Evolutionary conservation across 768 basidiomycete genomes (phyloP).

Genomic region (Pulveroboletus sp.): DNA sequence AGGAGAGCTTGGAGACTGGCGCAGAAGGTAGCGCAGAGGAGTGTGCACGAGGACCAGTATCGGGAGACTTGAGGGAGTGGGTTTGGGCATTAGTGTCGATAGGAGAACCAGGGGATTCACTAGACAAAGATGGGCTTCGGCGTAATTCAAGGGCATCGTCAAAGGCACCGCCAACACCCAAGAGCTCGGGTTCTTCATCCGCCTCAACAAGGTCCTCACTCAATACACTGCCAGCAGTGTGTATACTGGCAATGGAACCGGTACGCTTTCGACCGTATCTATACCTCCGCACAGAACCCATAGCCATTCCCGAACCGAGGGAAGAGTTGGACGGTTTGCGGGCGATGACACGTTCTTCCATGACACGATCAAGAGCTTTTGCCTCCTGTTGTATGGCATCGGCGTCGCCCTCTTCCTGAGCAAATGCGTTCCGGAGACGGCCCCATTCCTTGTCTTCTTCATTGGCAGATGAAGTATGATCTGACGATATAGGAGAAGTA

Average conservation of each 20-base stretch:
- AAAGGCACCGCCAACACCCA: conserved; percentile 67
- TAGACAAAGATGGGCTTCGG: conserved; percentile 33
- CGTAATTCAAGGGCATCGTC: conserved; percentile 34
- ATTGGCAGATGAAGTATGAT: conserved; percentile 46
- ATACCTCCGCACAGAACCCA: conserved; percentile 61
- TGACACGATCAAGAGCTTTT: conserved; percentile 77
- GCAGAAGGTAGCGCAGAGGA: conserved; percentile 44
- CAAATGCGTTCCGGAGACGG: conserved; percentile 54
- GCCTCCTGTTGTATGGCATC: conserved; percentile 68
- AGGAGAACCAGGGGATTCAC: conserved; percentile 33
- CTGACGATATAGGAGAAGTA: conserved; percentile 49
- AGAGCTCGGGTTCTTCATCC: conserved; percentile 69
- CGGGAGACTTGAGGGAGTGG: conserved; percentile 19
- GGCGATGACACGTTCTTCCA: conserved; percentile 77
- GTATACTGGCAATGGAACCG: conserved; percentile 69
- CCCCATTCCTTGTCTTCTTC: conserved; percentile 82
- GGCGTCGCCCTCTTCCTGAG: conserved; percentile 44
- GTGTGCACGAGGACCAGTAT: conserved; percentile 4
- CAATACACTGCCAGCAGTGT: conserved; percentile 60
- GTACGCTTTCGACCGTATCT: conserved; percentile 70
- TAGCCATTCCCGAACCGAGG: conserved; percentile 56
- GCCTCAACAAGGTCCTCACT: conserved; percentile 82
- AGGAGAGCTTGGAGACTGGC: conserved; percentile 54
- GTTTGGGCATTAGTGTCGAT: conserved; percentile 27
- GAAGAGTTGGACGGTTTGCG: conserved; percentile 70